Base-by-base conservation (phyloP, 108 stramenopile species). In the Nitzschia sp. region DNA sequence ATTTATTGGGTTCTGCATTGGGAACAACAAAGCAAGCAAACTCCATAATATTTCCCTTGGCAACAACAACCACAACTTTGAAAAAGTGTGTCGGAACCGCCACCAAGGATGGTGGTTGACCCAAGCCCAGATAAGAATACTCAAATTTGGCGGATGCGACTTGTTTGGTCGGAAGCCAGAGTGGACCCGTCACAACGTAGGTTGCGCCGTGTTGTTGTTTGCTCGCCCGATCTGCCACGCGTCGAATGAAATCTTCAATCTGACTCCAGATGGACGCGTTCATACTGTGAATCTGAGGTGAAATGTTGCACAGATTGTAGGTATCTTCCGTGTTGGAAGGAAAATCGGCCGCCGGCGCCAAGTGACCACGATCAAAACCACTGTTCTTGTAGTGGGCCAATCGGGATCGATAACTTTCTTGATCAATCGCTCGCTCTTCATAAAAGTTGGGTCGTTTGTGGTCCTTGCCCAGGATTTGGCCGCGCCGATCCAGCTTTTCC, bases 21-120 rank as follows among this genome's bases (percentile, higher is more conserved):
- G 90, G 86, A 51, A 95, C 55, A 11, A 92, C 90, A 80, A 95
- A 95, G 64, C 91, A 90, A 23, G 91, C 91, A 66, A 89, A 90
- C 24, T 75, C 33, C 19, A 34, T 46, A 63, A 83, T 82, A 5
- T 30, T 53, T 13, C n/a, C 68, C 24, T 21, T 32, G 3, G 64
- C 34, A 27, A 36, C 53, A 1, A 75, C 66, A 17, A 83, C 70
- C 4, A 77, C 79, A 5, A 93, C 74, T 70, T 95, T 95, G 74
- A 80, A 95, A 55, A 95, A 92, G 59, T 95, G 94, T 9, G 94
- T 91, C 15, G 94, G 94, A 8, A 95, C 94, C 2, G 78, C 54
- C 21, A 95, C 74, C 13, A 92, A 59, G 1, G 82, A 76, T 29
- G 94, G 94, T 19, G 89, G 87, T 24, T 69, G 51, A 5, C 94